A percentile compares a stretch with the other conserved stretches of the same genome.
Conservation (phyloP, 306 rosid genomes). For the Sicyos edulis region DNA sequence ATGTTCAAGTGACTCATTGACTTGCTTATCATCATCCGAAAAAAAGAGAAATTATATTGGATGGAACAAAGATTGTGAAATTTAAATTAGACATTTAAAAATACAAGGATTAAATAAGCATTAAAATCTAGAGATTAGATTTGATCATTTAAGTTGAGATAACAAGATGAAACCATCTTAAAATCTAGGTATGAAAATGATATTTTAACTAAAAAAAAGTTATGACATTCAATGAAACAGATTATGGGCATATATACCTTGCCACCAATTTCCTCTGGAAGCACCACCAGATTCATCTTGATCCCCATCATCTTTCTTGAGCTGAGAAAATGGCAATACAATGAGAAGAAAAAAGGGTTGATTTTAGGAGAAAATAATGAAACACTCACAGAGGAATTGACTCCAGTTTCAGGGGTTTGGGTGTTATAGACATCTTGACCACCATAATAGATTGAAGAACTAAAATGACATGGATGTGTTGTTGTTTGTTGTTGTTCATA, state of each 20-base stretch:
- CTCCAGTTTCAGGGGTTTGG: slow-evolving; percentile 23
- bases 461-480: slow-evolving; percentile 48
- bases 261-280: slow-evolving; percentile 88
- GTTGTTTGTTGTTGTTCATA: slow-evolving; percentile 46
- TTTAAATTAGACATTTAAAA: too few relatives aligned
- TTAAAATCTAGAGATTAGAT: too few relatives aligned
- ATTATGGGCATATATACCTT: slow-evolving; percentile 37
- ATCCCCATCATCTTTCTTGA: slow-evolving; percentile 57
- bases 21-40: too few relatives aligned
- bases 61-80: too few relatives aligned
- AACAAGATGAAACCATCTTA: too few relatives aligned
- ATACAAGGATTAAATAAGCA: too few relatives aligned
- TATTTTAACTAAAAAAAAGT: not conserved
- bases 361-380: not conserved
- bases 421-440: slow-evolving; percentile 42
- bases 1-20: too few relatives aligned
- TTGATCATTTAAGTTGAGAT: too few relatives aligned
- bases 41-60: too few relatives aligned
- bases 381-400: slow-evolving; percentile 41
- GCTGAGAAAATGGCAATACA: slow-evolving; percentile 27
- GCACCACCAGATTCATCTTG: slow-evolving; percentile 70
- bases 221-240: not conserved
- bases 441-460: too few relatives aligned
- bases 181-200: too few relatives aligned
- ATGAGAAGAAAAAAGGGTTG: not conserved